Conservation (phyloP, 2,329 filamentous ascomycete genomes). For the Sphaceloma murrayae region DNA sequence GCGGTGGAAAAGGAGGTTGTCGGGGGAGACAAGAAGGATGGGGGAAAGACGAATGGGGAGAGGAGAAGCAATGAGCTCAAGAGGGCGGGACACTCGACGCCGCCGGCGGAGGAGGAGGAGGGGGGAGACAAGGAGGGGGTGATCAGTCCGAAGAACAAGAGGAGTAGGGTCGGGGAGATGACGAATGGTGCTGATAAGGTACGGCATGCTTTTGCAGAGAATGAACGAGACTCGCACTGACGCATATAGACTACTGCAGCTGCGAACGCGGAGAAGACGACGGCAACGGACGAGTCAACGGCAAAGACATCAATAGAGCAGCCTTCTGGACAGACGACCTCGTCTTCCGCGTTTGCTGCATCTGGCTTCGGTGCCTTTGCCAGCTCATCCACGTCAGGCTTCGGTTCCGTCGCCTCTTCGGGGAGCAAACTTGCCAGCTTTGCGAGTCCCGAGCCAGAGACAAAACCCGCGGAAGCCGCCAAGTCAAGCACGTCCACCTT, state of each 20-base stretch:
- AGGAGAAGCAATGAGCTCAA: slow-evolving; percentile 23
- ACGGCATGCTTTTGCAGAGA: too few relatives aligned
- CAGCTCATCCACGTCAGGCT: slow-evolving; percentile 30
- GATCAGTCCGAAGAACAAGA: slow-evolving; percentile 41
- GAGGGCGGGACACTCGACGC: slow-evolving; percentile 17
- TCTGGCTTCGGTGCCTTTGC: slow-evolving; percentile 39
- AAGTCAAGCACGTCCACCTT: slow-evolving; percentile 28
- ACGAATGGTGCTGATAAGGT: slow-evolving; percentile 20
- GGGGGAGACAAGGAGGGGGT: slow-evolving; percentile 23
- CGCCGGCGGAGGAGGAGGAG: slow-evolving; percentile 16
- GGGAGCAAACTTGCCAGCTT: slow-evolving; percentile 26
- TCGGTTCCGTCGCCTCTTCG: slow-evolving; percentile 28
- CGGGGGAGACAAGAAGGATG: too few relatives aligned
- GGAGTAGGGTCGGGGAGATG: slow-evolving; percentile 33
- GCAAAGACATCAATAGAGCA: slow-evolving; percentile 6
- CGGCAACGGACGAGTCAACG: neutral
- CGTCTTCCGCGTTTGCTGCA: slow-evolving; percentile 42
- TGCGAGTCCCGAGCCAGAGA: slow-evolving; percentile 21
- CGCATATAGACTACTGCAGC: slow-evolving; percentile 15
- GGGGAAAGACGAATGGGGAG: slow-evolving; percentile 18
- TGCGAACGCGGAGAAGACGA: slow-evolving; percentile 22
- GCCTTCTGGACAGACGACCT: slow-evolving; percentile 28
- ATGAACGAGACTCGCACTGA: too few relatives aligned
- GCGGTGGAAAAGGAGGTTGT: slow-evolving; percentile 19
- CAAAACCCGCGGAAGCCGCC: slow-evolving; percentile 13